Base-by-base conservation (phyloP, 768 basidiomycete genomes). In the Gautieria morchelliformis region DNA sequence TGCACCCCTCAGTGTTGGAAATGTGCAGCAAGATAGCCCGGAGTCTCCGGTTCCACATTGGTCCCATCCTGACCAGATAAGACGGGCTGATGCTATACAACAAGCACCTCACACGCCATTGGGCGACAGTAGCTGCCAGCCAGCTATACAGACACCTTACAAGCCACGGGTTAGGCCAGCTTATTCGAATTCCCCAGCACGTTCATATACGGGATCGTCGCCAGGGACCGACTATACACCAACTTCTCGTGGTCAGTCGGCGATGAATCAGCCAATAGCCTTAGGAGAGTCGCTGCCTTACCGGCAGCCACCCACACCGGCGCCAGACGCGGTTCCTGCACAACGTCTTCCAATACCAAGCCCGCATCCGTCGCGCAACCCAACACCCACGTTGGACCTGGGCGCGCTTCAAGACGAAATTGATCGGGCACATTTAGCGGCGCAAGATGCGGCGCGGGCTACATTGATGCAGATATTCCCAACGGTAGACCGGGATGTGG, bases 381-480 rank as follows among this genome's bases (percentile, higher is more conserved):
- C 63, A 45, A 59, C 63, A 53, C 51, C 68, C 30, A 63, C 63
- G 14, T 70, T 90, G 32, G 88, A 91, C 68, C 65, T 89, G 46
- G 74, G 78, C 5, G 85, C 80, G 1, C 74, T 91, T 53, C 86
- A 89, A 62, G 80, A 78, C 20, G 80, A 89, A 72, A 91, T 85
- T 70, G 93, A 94, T 66, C 74, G 74, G 10, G 88, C 88, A 20
- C 84, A 89, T 63, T 82, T 84, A 58, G 78, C 83, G 45, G 89
- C 87, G 20, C 80, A 80, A 15, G 80, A 76, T 15, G 89, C 88
- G 3, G 78, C 89, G 52, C 72, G 77, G 56, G 83, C 84, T 63
- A 95, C 93, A 32, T 71, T 97, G 60, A 70, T 78, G 56, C 91
- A 94, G 71, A 95, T 95, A 60, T 97, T 97, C 78, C 93, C 93